Evolutionary conservation across 768 basidiomycete genomes (phyloP), one percentile per base, ranked within the genome.

Genomic region (Tylopilus subfusipes): DNA sequence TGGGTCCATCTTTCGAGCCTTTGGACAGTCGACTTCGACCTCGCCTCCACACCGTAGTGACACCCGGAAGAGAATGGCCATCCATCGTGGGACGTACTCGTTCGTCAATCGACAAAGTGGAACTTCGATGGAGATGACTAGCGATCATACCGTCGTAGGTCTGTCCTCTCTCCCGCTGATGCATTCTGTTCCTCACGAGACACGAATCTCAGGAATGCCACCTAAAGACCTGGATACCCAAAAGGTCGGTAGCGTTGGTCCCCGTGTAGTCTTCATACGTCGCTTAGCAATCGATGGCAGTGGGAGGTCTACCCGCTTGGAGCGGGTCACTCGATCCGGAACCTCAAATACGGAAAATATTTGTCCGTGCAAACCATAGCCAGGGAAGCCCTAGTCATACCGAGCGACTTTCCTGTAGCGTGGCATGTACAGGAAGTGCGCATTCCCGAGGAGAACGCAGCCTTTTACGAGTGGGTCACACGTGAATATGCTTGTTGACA

Each of bases 81-180:
- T 71, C 19, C 60, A 65, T 45, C 69, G 69, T 50, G 68, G 68
- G 47, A 68, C 68, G 1, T 69, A 69, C 53, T 57, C 65, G 14
- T 65, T 71, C 45, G 25, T 56, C 54, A 69, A 69, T 44, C 63
- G 68, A 48, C 69, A 71, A 56, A 69, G 69, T 21, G 69, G 68
- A 34, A 69, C 68, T 21, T 63, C 69, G 22, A 65, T 69, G 63
- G 68, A 67, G 42, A 56, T 69, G 63, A 30, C 53, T 0, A 67
- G 58, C 21, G 56, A 71, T 29, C 39, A 67, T 22, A 36, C 51
- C 18, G 36, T 68, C 45, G 57, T 69, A 22, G 68, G 68, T 63
- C 31, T 46, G 68, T 56, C 10, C 44, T 38, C 22, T 12, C 9
- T 44, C 18, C 13, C 13, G 8, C 36, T 21, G 2, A 29, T 27